phyloP scores from a whole-genome alignment of 768 basidiomycete species.

The Suillus weaverae region DNA sequence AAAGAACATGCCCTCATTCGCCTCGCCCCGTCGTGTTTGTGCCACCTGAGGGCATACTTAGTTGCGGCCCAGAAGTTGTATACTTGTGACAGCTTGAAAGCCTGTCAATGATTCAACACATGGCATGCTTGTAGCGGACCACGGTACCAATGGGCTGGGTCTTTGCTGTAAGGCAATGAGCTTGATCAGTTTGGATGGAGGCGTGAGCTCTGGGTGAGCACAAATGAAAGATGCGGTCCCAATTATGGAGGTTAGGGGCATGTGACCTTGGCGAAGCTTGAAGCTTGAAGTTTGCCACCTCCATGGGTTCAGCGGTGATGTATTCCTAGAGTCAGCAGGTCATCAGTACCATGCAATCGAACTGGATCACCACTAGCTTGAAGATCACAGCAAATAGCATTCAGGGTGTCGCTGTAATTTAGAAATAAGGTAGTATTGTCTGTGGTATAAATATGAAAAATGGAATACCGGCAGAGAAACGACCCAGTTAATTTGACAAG shows the following conservation, averaged over 20 bases:
- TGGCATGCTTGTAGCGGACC: not conserved
- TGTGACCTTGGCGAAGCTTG: constrained; percentile 20
- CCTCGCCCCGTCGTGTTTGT: not conserved
- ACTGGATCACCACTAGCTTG: not conserved
- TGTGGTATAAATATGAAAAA: not conserved
- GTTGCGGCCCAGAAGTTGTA: too few species aligned
- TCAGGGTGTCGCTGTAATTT: constrained; percentile 7
- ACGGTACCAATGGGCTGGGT: not conserved
- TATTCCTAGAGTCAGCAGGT: not conserved
- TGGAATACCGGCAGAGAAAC: not conserved
- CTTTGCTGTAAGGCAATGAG: not conserved
- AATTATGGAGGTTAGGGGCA: constrained; percentile 38
- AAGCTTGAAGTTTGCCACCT: not conserved
- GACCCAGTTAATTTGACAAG: not conserved
- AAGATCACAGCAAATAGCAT: not conserved
- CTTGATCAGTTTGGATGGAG: not conserved
- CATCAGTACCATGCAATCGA: not conserved
- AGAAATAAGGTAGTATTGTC: constrained; percentile 12
- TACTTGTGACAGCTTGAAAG: not conserved
- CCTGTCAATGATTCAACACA: not conserved
- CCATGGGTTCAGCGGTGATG: not conserved
- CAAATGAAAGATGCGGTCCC: constrained; percentile 49
- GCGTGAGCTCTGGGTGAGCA: not conserved
- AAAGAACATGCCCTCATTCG: not conserved
- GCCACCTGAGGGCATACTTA: not conserved